Conservation (phyloP, 805 yeast genomes). For the Yarrowia sp. region DNA sequence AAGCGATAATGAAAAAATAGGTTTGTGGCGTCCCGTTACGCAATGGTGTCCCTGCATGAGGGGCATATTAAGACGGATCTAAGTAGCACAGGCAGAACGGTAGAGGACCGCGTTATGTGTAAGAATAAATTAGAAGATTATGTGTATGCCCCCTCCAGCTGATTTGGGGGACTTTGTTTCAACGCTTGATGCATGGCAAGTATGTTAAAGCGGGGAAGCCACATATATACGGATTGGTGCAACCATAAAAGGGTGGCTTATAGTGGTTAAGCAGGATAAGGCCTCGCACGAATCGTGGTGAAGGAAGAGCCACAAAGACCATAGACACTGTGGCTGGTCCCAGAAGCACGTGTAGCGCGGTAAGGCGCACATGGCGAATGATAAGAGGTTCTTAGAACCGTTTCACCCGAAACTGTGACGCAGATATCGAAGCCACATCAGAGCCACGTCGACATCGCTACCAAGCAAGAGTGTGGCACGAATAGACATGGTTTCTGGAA, state of each 20-base stretch:
- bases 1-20: neutral
- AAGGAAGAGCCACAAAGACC: neutral
- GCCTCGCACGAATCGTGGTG: neutral
- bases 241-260: neutral
- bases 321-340: neutral
- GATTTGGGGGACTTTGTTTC: neutral
- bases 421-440: neutral
- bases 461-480: neutral
- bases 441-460: neutral
- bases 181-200: neutral
- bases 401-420: neutral
- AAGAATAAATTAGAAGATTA: neutral
- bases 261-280: constrained; percentile 6
- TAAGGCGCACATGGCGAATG: neutral
- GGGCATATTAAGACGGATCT: neutral
- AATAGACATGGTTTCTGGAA: neutral
- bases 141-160: neutral
- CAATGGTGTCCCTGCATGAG: constrained; percentile 18
- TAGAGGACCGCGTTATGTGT: neutral
- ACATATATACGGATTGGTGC: neutral
- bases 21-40: constrained; percentile 12
- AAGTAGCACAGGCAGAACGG: neutral
- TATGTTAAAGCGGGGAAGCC: neutral
- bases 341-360: neutral
- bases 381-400: neutral